Evolutionary conservation across 2,329 filamentous ascomycete genomes (phyloP), one percentile per base, ranked within the genome.

Genomic region (Colletotrichum tofieldiae): DNA sequence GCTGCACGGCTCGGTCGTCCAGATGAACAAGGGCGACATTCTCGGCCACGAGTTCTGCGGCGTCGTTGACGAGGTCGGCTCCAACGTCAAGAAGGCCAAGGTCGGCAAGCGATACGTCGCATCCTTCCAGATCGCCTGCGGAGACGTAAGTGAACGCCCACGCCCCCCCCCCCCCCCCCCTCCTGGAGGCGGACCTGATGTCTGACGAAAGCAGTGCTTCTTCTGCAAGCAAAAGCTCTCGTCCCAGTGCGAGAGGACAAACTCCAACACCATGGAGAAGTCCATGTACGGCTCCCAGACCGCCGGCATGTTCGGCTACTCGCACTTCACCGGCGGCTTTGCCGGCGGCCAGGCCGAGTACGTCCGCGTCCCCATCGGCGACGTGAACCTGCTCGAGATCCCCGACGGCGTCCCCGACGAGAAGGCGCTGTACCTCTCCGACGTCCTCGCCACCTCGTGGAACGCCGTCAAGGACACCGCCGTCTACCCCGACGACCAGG

Each of bases 261-360:
- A 94, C 80, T 84, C 90, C 52, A 96, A 94, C 80, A 91, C 87
- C 0, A 87, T 90, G 55, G 88, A 89, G 74, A 92, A 93, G 75
- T 90, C 88, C 65, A 92, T 97, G 91, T 97, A 96, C 78, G 94
- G 94, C 16, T 90, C 91, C 2, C 87, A 91, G 62, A 95, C 94
- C 5, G 88, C 93, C 0, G 94, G 91, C 23, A 91, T 93, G 75
- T 93, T 93, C 77, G 92, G 92, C 1, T 93, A 93, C 78, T 91
- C 90, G 3, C 92, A 94, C 78, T 94, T 97, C 78, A 95, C 93
- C 0, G 94, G 94, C 8, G 95, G 95, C 0, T 97, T 96, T 78
- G 94, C 94, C 0, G 94, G 95, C 60, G 94, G 94, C 0, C 95
- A 97, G 81, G 93, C 94, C 5, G 95, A 97, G 82, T 97, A 94